Evolutionary conservation across 108 stramenopile genomes (phyloP).

Genomic region (Skeletonema costatum): DNA sequence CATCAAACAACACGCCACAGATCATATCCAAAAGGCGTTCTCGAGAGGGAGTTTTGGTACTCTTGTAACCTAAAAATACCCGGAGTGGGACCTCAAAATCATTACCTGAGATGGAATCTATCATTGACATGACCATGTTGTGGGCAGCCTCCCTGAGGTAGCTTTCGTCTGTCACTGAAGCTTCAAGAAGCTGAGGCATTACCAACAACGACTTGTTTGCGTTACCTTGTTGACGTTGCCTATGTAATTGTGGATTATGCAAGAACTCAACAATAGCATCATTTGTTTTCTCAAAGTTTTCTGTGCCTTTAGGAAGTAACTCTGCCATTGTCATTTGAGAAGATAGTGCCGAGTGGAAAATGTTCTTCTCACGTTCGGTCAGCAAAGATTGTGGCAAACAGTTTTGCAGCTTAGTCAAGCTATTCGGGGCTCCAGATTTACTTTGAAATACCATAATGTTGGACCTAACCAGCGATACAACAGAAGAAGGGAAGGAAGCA

Average conservation of each 20-base stretch:
- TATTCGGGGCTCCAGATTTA: slow-evolving; percentile 16
- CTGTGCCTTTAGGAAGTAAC: background rate
- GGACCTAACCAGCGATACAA: slow-evolving; percentile 33
- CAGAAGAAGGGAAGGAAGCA: slow-evolving; percentile 8
- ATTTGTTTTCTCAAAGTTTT: slow-evolving; percentile 13
- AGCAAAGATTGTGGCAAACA: background rate
- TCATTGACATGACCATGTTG: slow-evolving; percentile 25
- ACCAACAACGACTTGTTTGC: slow-evolving; percentile 15
- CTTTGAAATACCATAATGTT: slow-evolving; percentile 25
- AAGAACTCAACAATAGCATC: slow-evolving; percentile 18
- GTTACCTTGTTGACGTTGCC: slow-evolving; percentile 23
- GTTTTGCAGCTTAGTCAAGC: background rate
- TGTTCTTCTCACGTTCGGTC: slow-evolving; percentile 1
- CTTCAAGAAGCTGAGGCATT: slow-evolving; percentile 38
- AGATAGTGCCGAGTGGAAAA: background rate
- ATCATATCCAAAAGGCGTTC: slow-evolving; percentile 39
- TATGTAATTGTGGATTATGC: slow-evolving; percentile 11
- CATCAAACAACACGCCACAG: slow-evolving; percentile 52
- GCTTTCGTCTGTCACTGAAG: slow-evolving; percentile 37
- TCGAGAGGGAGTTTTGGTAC: slow-evolving; percentile 22
- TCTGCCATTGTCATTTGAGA: background rate
- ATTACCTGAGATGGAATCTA: slow-evolving; percentile 13
- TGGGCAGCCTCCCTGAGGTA: slow-evolving; percentile 24
- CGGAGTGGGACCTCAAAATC: slow-evolving; percentile 28
- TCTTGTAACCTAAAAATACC: slow-evolving; percentile 53